phyloP scores from a whole-genome alignment of 2,329 filamentous ascomycete species.

The Chalaropsis thielavioides region DNA sequence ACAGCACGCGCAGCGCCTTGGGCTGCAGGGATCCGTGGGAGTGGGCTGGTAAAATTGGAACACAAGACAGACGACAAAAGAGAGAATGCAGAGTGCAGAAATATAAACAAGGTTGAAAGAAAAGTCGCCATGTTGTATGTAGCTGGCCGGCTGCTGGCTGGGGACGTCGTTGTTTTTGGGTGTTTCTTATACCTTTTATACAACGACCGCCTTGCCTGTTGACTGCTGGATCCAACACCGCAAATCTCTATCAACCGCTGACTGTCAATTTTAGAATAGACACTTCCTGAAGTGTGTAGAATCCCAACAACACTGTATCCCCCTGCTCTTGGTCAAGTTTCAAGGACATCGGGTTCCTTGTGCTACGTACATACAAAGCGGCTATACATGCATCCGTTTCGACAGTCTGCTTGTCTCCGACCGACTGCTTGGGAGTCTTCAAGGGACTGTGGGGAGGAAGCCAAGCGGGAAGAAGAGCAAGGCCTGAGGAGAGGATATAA shows the following conservation, averaged over 20 bases:
- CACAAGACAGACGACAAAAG: background rate
- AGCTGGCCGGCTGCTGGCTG: background rate
- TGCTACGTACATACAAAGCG: background rate
- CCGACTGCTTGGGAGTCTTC: background rate
- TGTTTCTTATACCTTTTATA: background rate
- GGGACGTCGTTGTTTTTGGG: background rate
- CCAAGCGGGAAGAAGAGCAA: slow-evolving; percentile 15
- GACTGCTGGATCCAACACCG: background rate
- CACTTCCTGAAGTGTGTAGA: background rate
- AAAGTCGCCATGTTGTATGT: background rate
- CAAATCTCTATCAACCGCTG: background rate
- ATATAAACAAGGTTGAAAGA: background rate
- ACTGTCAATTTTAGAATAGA: background rate
- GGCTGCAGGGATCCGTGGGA: background rate
- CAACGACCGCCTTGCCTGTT: background rate
- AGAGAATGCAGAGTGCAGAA: background rate
- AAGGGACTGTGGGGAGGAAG: background rate
- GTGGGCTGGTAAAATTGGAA: background rate
- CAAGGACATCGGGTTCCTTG: background rate
- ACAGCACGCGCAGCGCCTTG: background rate
- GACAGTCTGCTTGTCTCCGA: slow-evolving; percentile 20
- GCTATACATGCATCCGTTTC: background rate
- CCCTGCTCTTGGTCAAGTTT: slow-evolving; percentile 1
- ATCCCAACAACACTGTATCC: background rate
- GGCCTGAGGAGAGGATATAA: background rate